Evolutionary conservation across 1,284 basidiomycete species (phyloP), one percentile per base, ranked within the genome.

Genomic region (Violaceomyces palustris): DNA sequence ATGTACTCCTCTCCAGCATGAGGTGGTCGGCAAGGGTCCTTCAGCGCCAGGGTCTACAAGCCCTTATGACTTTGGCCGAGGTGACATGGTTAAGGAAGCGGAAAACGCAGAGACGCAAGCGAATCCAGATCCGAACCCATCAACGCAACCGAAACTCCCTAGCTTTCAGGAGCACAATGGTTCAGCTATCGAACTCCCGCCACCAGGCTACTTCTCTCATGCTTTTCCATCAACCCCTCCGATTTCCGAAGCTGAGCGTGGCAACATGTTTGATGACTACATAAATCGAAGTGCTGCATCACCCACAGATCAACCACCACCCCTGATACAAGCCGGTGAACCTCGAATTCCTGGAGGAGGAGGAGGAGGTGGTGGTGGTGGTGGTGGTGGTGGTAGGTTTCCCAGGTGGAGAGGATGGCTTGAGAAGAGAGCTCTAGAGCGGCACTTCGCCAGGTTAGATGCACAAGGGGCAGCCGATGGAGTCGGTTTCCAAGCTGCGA

Each of bases 371-470:
- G 53, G 39, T 24, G 45, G 49, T 6, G 50, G 58, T 19, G 42
- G 37, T 17, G 21, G 19, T 4, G 45, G 50, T 29, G 53, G 39
- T 24, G 45, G 49, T 6, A 50, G 58, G 18, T 61, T 61, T 34
- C 58, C 58, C 33, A 38, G 58, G 25, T 61, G 58, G 58, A 42
- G 52, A 1, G 35, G 48, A 21, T 61, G 58, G 58, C 48, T 61
- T 17, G 58, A 61, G 25, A 61, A 61, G 42, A 46, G 58, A 23
- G 58, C 54, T 6, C 26, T 61, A 15, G 58, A 61, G 38, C 53
- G 58, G 4, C 58, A 61, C 26, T 61, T 57, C 27, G 55, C 50
- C 26, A 40, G 42, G 11, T 23, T 57, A 6, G 58, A 61, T 17
- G 34, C 44, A 15, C 9, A 18, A 11, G 33, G 6, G 22, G 28